Conservation (phyloP, 2,329 filamentous ascomycete species). For the Tothia fuscella region DNA sequence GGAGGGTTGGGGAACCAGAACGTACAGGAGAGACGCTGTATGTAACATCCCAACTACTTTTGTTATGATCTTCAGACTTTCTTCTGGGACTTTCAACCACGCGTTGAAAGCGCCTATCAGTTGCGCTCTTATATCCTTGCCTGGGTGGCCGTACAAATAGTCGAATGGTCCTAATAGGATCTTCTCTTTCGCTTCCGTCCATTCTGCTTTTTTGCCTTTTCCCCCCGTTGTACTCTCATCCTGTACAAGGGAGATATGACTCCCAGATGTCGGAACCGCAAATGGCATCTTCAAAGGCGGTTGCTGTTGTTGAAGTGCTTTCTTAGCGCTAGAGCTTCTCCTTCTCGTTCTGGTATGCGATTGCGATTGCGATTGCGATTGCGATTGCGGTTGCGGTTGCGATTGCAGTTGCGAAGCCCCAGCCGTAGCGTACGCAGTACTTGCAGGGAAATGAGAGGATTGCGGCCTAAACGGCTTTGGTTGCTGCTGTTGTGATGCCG, state of each 20-base stretch:
- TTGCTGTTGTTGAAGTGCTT: too few relatives aligned
- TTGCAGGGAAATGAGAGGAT: slow-evolving; percentile 2
- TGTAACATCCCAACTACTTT: slow-evolving; percentile 76
- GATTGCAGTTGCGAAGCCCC: background rate
- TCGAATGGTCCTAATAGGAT: slow-evolving; percentile 69
- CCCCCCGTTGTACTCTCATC: too few relatives aligned
- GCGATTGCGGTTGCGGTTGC: slow-evolving; percentile 16
- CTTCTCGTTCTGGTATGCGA: too few relatives aligned
- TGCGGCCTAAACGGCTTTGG: background rate
- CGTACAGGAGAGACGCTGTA: slow-evolving; percentile 61
- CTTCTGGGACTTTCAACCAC: slow-evolving; percentile 62
- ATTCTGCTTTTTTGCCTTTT: too few relatives aligned
- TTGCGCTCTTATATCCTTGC: slow-evolving; percentile 74
- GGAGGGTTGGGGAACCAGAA: background rate
- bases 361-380: background rate
- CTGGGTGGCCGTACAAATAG: slow-evolving; percentile 66
- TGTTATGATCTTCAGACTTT: slow-evolving; percentile 62
- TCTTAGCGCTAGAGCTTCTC: too few relatives aligned
- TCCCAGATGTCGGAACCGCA: too few relatives aligned
- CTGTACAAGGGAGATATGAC: too few relatives aligned
- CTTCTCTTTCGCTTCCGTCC: slow-evolving; percentile 64
- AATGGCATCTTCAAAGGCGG: too few relatives aligned
- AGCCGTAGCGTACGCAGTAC: too few relatives aligned
- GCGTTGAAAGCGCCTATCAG: slow-evolving; percentile 71
- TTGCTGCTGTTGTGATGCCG: slow-evolving; percentile 2